Evolutionary conservation across 78 protist genomes (phyloP), one percentile per base, ranked within the genome.

Genomic region (Pelomyxa schiedti): DNA sequence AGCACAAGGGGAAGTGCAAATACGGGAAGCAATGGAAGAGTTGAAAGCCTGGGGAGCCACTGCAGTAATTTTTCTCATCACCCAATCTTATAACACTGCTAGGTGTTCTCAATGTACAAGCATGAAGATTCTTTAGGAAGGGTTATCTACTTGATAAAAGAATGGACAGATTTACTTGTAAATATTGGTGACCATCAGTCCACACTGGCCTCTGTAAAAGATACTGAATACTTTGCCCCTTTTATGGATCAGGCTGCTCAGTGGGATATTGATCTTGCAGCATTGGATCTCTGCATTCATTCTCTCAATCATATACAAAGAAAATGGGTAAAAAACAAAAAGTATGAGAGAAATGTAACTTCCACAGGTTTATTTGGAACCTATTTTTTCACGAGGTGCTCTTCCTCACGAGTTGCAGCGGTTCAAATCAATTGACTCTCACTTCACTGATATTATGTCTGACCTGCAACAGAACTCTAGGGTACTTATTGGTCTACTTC

Each of bases 281-380:
- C 28, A 1, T 79, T 92, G 29, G 90, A 84, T 67, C 26, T 28
- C n/a, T 66, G 8, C 40, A 74, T 87, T 70, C 43, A 41, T n/a
- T 0, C 8, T 2, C 82, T 92, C 69, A 82, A 79, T 29, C 42
- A 1, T 8, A 77, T 92, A 53, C 97, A 94, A 83, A 71, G 93
- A 32, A 87, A 90, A 71, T 94, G 97, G 97, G 80, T 94, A n/a
- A n/a, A n/a, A n/a, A n/a, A n/a, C n/a, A n/a, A n/a, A n/a, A n/a
- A n/a, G n/a, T n/a, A n/a, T n/a, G n/a, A n/a, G n/a, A n/a, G n/a
- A n/a, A n/a, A n/a, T n/a, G n/a, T n/a, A n/a, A 8, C 53, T n/a
- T n/a, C n/a, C n/a, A n/a, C n/a, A n/a, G n/a, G n/a, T n/a, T 24
- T 94, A 92, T 72, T 80, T 94, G 9, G 97, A 94, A 84, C 93